Evolutionary conservation across 73 alveolate species (phyloP), one percentile per base, ranked within the genome.

Genomic region (Paraurostyla sp.): DNA sequence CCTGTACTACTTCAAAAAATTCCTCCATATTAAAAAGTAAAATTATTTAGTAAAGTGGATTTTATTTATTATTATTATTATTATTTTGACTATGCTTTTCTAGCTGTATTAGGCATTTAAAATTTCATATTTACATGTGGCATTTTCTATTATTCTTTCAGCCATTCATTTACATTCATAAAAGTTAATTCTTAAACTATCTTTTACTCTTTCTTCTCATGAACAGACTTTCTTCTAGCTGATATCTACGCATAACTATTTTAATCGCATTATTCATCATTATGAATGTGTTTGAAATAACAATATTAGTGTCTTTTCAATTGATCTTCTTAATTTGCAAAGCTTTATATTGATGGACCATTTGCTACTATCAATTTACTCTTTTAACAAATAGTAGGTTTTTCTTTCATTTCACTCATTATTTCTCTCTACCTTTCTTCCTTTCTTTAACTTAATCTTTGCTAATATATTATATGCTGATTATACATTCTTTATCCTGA

Each of bases 401-500:
- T 65, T 7, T 65, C 82, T 40, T 38, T 25, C 82, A 65, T 38
- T 38, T 4, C 0, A 65, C 82, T 65, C 13, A 38, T 15, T 13
- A 65, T 65, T 1, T 65, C 38, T 6, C 41, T 13, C 1, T 65
- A 30, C 25, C 82, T 32, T 36, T 32, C 82, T 38, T 65, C 9
- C 13, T 35, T 32, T 38, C 41, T 65, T 65, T 65, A 40, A 7
- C 18, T 40, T 6, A 65, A 22, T 40, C 46, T 65, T 13, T 65
- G 41, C 25, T 65, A 38, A 40, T 65, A 65, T 16, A 65, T 65
- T 2, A 38, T 38, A 38, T 65, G 58, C 58, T 65, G 46, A n/a
- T 65, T 65, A 35, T 38, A 65, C 56, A 65, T 32, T 38, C 82
- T 65, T 30, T 32, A 7, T 9, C 82, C 82, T 11, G 82, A 65